These are phyloP conservation scores for Yamagishiella unicocca DNA, from an alignment of 139 green algal species.

Conservation along the genomic window DNA sequence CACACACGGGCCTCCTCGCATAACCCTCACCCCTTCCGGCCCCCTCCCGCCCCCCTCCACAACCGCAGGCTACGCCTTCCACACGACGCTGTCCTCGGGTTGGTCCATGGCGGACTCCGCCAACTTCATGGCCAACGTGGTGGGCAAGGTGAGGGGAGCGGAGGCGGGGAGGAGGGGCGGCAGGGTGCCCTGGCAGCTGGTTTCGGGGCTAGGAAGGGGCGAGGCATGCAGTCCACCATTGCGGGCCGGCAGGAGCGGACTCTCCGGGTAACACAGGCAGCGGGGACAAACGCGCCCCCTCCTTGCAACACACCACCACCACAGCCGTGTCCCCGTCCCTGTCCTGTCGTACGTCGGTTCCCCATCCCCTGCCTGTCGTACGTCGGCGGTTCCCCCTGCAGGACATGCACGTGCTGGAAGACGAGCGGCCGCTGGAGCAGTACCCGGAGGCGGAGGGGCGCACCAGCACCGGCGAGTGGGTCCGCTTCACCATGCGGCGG, in stretches of 20 bases:
- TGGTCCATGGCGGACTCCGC: slow-evolving; percentile 44
- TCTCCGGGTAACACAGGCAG: too few species aligned
- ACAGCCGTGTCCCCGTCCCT: too few species aligned
- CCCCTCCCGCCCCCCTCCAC: not conserved
- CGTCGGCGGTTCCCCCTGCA: too few species aligned
- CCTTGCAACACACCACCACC: too few species aligned
- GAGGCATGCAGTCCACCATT: too few species aligned
- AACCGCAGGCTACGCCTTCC: slow-evolving; percentile 43
- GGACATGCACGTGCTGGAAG: slow-evolving; percentile 43
- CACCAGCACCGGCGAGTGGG: slow-evolving; percentile 30
- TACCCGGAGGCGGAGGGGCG: slow-evolving; percentile 17
- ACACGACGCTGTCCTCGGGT: slow-evolving; percentile 42
- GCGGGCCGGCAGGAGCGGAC: too few species aligned
- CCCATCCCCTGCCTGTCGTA: too few species aligned
- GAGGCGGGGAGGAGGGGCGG: too few species aligned
- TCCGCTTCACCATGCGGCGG: slow-evolving; percentile 36
- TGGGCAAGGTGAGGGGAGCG: slow-evolving; percentile 28
- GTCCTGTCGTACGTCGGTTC: too few species aligned
- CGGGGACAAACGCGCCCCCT: too few species aligned
- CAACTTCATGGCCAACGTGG: slow-evolving; percentile 47
- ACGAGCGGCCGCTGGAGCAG: slow-evolving; percentile 40
- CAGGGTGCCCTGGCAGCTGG: too few species aligned
- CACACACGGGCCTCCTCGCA: not conserved
- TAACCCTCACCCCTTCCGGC: not conserved
- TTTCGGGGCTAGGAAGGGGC: too few species aligned